Evolutionary conservation across 1,284 basidiomycete genomes (phyloP), one percentile per base, ranked within the genome.

Genomic region (Entoloma clypeatum): DNA sequence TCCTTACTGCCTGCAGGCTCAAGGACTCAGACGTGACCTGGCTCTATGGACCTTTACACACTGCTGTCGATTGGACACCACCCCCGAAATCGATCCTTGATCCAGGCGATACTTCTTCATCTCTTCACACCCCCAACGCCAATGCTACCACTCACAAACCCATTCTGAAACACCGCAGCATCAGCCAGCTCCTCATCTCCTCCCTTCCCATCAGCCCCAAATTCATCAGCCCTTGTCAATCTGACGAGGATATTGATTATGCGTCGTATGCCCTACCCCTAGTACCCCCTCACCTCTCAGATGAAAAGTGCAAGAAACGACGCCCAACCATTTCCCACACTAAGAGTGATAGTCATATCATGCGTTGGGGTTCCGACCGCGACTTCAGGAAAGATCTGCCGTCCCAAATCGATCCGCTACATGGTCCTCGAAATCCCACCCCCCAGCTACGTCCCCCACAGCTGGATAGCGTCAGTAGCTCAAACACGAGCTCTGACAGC

Each of bases 1-100:
- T 36, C 29, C 38, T 37, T 30, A 3, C 6, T 7, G 17, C 18
- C 7, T 44, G 9, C 69, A 99, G 95, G 95, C 80, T 99, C 54
- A 99, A 99, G 64, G 96, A 99, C 67, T 94, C 91, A 18, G 95
- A 99, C 62, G 95, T 99, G 21, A 99, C 96, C 8, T 99, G 96
- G 95, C 77, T 99, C 2, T 99, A 99, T 58, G 95, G 95, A 0
- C 96, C 96, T 10, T 71, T 99, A 1, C 96, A 99, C 63, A 91
- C 91, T 1, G 91, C 90, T 29, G 77, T 83, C 44, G 90, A 93
- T 52, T 81, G 79, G 75, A 64, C 69, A 7, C 74, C 75, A n/a
- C 71, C 73, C 32, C 71, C 72, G 3, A 73, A 67, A 57, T 69
- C 62, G 26, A 57, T 51, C 53, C 66, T 53, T 47, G 64, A 47